Percentiles rank a stretch among this genome's conserved stretches.
phyloP scores from a whole-genome alignment of 2,329 filamentous ascomycete genomes.

The Cytospora chrysosperma region DNA sequence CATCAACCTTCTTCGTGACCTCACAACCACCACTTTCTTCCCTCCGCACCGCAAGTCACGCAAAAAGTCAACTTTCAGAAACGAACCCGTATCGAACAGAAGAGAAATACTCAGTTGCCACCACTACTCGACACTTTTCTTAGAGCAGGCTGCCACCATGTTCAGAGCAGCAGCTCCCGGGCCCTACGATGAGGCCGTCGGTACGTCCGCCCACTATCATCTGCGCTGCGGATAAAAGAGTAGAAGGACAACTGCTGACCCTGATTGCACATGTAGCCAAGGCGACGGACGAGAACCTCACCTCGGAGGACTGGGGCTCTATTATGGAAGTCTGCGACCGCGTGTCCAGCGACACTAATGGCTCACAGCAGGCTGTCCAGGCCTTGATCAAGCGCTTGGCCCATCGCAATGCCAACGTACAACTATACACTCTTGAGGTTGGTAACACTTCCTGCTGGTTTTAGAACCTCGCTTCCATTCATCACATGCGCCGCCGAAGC shows the following conservation, averaged over 20 bases:
- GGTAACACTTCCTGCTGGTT: conserved; percentile 25
- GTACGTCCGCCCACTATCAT: conserved; percentile 40
- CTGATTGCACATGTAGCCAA: conserved; percentile 46
- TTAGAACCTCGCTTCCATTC: neutral
- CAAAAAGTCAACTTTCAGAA: neutral
- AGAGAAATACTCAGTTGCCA: neutral
- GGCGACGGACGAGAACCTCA: conserved; percentile 97
- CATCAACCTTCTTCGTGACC: neutral
- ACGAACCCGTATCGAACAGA: neutral
- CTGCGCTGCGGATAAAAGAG: neutral
- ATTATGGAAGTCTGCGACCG: conserved; percentile 65
- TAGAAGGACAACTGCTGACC: neutral
- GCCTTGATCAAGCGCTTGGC: conserved; percentile 89
- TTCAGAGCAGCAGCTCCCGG: conserved; percentile 57
- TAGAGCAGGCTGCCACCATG: conserved; percentile 45
- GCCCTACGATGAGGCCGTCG: conserved; percentile 60
- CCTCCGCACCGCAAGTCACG: neutral
- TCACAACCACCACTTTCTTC: neutral
- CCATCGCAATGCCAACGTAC: conserved; percentile 92
- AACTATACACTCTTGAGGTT: conserved; percentile 89
- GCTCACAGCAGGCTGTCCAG: conserved; percentile 80
- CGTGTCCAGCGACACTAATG: conserved; percentile 52
- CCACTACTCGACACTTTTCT: neutral
- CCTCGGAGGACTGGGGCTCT: conserved; percentile 70
- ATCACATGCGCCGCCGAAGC: conserved; percentile 1